Evolutionary conservation across 805 yeast species (phyloP).

Genomic region (Wickerhamiella slavikovae): DNA sequence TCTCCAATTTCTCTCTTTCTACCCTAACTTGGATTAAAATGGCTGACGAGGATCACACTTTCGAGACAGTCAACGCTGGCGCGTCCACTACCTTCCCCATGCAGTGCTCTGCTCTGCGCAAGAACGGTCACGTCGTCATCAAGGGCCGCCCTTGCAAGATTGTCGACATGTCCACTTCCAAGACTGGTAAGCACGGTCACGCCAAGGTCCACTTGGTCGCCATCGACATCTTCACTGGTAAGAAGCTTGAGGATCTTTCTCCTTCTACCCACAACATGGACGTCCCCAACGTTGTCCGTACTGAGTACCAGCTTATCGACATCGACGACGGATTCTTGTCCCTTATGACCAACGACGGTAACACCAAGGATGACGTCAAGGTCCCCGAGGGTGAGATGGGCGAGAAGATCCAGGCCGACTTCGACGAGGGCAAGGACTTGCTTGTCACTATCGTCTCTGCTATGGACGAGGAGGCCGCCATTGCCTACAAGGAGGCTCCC

Average conservation of each 20-base stretch:
- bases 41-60: constrained; percentile 44
- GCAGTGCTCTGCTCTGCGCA: constrained; percentile 99
- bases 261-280: constrained; percentile 99
- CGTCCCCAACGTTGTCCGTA: constrained; percentile 93
- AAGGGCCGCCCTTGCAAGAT: constrained; percentile 99
- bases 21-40: constrained; percentile 8
- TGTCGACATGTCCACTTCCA: constrained; percentile 99
- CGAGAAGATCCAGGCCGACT: constrained; percentile 74
- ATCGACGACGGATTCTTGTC: constrained; percentile 96
- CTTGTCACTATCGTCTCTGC: constrained; percentile 92
- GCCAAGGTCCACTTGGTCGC: constrained; percentile 99
- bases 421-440: constrained; percentile 96
- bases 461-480: constrained; percentile 99
- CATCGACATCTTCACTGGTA: constrained; percentile 94
- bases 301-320: constrained; percentile 88
- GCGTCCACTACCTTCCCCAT: constrained; percentile 96
- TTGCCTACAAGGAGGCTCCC: constrained; percentile 98
- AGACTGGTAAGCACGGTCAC: constrained; percentile 99
- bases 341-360: constrained; percentile 94
- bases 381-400: constrained; percentile 97
- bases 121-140: constrained; percentile 97
- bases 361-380: constrained; percentile 97
- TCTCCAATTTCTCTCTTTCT: background rate
- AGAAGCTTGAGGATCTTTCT: constrained; percentile 98
- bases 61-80: constrained; percentile 97